Evolutionary conservation across 2,329 filamentous ascomycete genomes (phyloP).

Genomic region (Pseudogymnoascus sp.): DNA sequence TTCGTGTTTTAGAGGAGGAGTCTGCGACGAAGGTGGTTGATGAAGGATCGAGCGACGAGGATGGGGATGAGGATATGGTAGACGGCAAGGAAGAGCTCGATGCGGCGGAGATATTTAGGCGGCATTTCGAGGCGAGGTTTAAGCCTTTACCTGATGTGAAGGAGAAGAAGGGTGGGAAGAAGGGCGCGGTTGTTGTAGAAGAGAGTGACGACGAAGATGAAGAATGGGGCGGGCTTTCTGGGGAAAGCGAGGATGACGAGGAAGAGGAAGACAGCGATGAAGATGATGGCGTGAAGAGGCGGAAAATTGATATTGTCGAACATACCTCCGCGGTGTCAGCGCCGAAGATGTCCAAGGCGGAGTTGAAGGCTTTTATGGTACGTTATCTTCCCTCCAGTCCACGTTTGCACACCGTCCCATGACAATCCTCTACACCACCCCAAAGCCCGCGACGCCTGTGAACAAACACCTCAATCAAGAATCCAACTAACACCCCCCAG

Average conservation of each 20-base stretch:
- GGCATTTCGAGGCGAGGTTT: constrained; percentile 84
- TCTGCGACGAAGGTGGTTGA: neutral
- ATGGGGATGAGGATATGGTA: neutral
- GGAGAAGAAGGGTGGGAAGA: constrained; percentile 9
- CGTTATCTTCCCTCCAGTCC: neutral
- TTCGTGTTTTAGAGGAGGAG: constrained; percentile 8
- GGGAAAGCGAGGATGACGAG: constrained; percentile 24
- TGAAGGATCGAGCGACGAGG: neutral
- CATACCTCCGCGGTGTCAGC: constrained; percentile 26
- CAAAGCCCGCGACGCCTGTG: neutral
- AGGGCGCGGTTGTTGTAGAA: constrained; percentile 12
- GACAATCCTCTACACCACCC: neutral
- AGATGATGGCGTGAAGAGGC: constrained; percentile 11
- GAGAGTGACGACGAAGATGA: constrained; percentile 26
- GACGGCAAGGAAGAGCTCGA: constrained; percentile 34
- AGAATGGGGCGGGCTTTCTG: constrained; percentile 58
- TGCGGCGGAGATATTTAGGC: constrained; percentile 66
- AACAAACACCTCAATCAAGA: neutral
- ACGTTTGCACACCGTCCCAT: no score
- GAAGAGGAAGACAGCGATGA: neutral
- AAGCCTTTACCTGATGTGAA: constrained; percentile 51
- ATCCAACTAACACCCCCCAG: constrained; percentile 10
- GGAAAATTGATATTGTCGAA: constrained; percentile 35
- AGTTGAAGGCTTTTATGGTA: constrained; percentile 75
- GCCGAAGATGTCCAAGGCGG: constrained; percentile 50